These are phyloP conservation scores for Malus orientalis DNA, from an alignment of 306 rosid genomes.

Conservation along the genomic window DNA sequence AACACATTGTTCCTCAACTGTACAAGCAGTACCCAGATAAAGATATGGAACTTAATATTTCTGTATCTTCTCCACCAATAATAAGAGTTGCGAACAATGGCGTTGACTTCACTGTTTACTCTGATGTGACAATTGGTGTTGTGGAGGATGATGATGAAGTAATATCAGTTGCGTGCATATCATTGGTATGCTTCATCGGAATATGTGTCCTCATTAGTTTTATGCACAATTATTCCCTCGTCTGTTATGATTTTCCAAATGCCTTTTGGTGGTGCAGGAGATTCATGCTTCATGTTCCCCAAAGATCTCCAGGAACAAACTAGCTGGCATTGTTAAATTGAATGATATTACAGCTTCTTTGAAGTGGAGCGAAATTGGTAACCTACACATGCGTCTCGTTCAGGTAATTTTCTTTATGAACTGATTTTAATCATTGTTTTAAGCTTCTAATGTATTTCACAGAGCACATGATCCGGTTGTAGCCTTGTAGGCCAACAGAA, in stretches of 20 bases:
- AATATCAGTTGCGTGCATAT: constrained; percentile 65
- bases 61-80: constrained; percentile 56
- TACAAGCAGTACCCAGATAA: constrained; percentile 70
- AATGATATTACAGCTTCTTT: constrained; percentile 36
- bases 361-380: constrained; percentile 91
- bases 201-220: neutral
- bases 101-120: constrained; percentile 25
- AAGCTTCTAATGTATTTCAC: neutral
- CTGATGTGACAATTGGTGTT: constrained; percentile 55
- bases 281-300: constrained; percentile 50
- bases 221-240: neutral
- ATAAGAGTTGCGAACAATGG: constrained; percentile 37
- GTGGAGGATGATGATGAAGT: constrained; percentile 40
- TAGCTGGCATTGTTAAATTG: constrained; percentile 47
- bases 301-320: constrained; percentile 33
- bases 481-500: neutral
- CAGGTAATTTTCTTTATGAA: constrained; percentile 33
- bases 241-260: neutral
- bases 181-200: constrained; percentile 50
- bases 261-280: constrained; percentile 46
- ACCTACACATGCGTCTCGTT: constrained; percentile 44
- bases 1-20: constrained; percentile 64
- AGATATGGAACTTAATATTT: constrained; percentile 54
- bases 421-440: neutral
- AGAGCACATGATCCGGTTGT: neutral